Percentiles rank a stretch among this genome's conserved stretches.
These are phyloP conservation scores for Trichosporon ovoides DNA, from an alignment of 1,284 basidiomycete genomes.

Conservation along the genomic window DNA sequence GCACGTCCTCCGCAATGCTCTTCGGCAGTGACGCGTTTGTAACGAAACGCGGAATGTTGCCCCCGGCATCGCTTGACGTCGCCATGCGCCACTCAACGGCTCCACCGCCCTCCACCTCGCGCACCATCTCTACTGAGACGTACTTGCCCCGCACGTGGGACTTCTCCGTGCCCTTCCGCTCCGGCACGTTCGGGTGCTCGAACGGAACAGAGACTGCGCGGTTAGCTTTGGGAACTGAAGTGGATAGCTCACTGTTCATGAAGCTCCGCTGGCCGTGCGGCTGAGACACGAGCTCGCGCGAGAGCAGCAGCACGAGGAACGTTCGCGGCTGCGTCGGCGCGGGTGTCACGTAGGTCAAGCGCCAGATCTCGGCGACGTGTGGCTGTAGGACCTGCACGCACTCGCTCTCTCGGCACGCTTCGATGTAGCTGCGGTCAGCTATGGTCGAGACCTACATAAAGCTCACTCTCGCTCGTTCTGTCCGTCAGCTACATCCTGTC, in stretches of 20 bases:
- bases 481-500: background rate
- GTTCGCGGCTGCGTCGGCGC: conserved; percentile 44
- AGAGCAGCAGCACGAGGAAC: conserved; percentile 43
- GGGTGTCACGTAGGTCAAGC: conserved; percentile 44
- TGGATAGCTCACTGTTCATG: conserved; percentile 37
- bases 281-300: conserved; percentile 28
- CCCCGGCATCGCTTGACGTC: conserved; percentile 45
- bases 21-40: conserved; percentile 41
- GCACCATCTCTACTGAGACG: conserved; percentile 44
- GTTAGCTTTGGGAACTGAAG: background rate
- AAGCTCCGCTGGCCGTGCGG: conserved; percentile 34
- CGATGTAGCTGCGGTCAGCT: conserved; percentile 41
- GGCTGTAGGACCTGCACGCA: conserved; percentile 41
- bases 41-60: conserved; percentile 45
- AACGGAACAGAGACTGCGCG: conserved; percentile 42
- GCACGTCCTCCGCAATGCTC: conserved; percentile 45
- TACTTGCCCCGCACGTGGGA: conserved; percentile 43
- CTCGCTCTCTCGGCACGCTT: conserved; percentile 39
- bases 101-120: conserved; percentile 29
- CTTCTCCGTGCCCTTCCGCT: conserved; percentile 39
- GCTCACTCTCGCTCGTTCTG: conserved; percentile 24
- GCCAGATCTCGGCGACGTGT: conserved; percentile 46
- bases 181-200: conserved; percentile 36
- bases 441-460: too few relatives aligned
- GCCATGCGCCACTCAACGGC: conserved; percentile 47